Base-by-base conservation (phyloP, 768 basidiomycete genomes). In the Serendipita sp. region DNA sequence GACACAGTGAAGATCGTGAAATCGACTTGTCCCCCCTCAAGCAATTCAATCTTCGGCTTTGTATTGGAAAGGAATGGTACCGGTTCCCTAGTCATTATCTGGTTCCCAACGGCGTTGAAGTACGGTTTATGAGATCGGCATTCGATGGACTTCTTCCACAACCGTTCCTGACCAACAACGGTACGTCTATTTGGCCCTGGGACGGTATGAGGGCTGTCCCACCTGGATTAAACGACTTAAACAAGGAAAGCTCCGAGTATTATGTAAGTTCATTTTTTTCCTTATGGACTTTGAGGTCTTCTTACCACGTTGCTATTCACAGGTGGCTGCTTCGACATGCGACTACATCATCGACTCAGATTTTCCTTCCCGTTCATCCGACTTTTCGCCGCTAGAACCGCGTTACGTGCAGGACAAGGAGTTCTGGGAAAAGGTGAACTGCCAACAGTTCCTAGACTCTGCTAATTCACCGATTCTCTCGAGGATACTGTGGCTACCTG, bases 61-160 rank as follows among this genome's bases (percentile, higher is more conserved):
- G 96, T 75, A 78, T 88, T 62, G 91, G 87, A 56, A 94, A 93
- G 73, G 96, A 99, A 75, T 99, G 96, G 96, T 79, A 97, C 71
- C 81, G 95, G 28, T 99, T 92, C 78, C 89, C 93, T 2, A 84
- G 91, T 2, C 87, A 88, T 72, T 97, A 88, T 74, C 80, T 95
- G 56, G 80, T 98, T 24, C 93, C 94, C 1, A 81, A 86, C 65
- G 88, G 83, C 32, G 76, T 98, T 65, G 79, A 83, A 32, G 84
- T 95, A n/a, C 80, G 86, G 65, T 97, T 92, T 74, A 78, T 98
- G 73, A 89, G 92, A 77, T 92, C 88, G 74, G 92, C 88, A 65
- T 97, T 98, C 69, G 81, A 86, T 67, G 95, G 92, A 8, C 80
- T 91, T 71, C 77, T 99, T 67, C 96, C 96, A 13, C 82, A 85